phyloP scores from a whole-genome alignment of 257 asterid genomes.

The Orobanche coerulescens region DNA sequence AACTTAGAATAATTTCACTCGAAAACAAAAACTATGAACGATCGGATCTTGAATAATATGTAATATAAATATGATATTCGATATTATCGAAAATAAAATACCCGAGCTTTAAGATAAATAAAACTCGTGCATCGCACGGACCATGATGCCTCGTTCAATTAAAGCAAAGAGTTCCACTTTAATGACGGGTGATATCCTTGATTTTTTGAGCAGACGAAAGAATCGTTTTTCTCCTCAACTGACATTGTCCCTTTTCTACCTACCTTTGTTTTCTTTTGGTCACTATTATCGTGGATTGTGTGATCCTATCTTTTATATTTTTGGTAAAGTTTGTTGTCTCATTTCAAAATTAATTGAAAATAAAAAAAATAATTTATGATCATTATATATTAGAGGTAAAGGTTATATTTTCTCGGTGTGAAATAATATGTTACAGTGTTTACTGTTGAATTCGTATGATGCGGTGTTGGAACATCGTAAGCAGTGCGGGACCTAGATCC shows the following conservation, averaged over 20 bases:
- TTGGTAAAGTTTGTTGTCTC: too few species aligned
- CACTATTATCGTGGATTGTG: not conserved
- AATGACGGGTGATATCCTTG: too few species aligned
- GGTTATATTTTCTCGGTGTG: not conserved
- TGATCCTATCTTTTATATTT: not conserved
- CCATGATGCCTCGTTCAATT: too few species aligned
- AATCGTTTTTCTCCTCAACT: not conserved
- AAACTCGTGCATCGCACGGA: too few species aligned
- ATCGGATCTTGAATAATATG: too few species aligned
- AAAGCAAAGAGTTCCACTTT: not conserved
- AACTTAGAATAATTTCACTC: not conserved
- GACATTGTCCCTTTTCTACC: not conserved
- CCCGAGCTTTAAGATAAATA: too few species aligned
- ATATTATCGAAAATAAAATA: not conserved
- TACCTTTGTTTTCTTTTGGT: not conserved
- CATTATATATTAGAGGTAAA: not conserved
- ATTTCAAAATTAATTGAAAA: too few species aligned
- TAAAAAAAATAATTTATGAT: not conserved
- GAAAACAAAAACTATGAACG: too few species aligned
- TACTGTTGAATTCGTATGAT: not conserved
- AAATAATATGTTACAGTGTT: too few species aligned
- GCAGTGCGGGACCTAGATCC: too few species aligned
- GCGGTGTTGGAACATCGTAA: too few species aligned
- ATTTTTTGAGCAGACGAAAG: not conserved
- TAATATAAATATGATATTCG: too few species aligned